Percentiles rank a stretch among this genome's conserved stretches.
These are phyloP conservation scores for Starmerella floris DNA, from an alignment of 805 yeast genomes.

Conservation along the genomic window DNA sequence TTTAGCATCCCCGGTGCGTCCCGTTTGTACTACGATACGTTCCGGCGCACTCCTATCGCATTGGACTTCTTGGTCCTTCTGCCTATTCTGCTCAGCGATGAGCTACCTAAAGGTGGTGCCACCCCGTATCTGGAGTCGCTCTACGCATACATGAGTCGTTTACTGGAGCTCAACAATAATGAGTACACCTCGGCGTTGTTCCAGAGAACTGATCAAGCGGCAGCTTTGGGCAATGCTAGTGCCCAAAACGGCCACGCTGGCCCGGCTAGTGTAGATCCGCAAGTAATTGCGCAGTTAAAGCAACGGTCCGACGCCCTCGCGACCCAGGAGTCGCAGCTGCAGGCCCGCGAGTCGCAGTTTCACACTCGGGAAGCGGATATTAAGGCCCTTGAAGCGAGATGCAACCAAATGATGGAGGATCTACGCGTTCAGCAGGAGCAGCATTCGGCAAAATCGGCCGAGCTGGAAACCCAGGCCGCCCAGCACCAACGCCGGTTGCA, in stretches of 20 bases:
- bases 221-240: constrained; percentile 1
- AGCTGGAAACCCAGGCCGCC: constrained; percentile 11
- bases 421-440: constrained; percentile 11
- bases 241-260: no score
- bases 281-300: constrained; percentile 6
- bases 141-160: constrained; percentile 43
- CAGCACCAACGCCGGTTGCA: constrained; percentile 17
- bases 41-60: constrained; percentile 42
- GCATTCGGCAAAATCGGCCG: constrained; percentile 6
- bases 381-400: constrained; percentile 11
- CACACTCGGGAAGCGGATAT: constrained; percentile 13
- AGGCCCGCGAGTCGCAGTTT: neutral
- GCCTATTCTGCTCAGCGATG: constrained; percentile 84
- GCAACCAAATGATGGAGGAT: constrained; percentile 4
- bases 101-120: constrained; percentile 47
- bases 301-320: neutral
- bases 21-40: constrained; percentile 52
- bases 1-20: constrained; percentile 36
- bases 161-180: constrained; percentile 17
- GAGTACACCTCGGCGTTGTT: constrained; percentile 7
- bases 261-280: neutral
- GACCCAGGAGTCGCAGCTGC: neutral
- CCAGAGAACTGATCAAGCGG: constrained; percentile 4
- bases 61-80: constrained; percentile 68
- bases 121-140: constrained; percentile 84